Base-by-base conservation (phyloP, 495 filamentous ascomycete species). In the Cudoniella acicularis region DNA sequence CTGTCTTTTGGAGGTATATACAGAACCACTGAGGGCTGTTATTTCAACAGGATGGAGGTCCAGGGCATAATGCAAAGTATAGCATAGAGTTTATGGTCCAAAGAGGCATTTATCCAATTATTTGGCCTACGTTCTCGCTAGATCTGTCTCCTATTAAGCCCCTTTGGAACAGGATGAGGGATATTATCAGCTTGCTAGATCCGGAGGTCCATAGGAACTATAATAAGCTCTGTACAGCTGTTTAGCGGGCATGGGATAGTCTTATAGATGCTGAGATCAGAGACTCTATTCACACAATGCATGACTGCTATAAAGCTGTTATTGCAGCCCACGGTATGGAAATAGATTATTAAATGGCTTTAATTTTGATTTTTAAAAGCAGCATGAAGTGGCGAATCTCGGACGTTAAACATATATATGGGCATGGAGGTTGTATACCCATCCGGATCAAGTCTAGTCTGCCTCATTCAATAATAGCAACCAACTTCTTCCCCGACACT, bases 61-160 rank as follows among this genome's bases (percentile, higher is more conserved):
- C 18, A 27, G 42, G 54, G 3, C 54, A 56, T 47, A 9, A 22
- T 2, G 1, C 54, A 10, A 20, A 1, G 18, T 17, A 22, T 13
- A n/a, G n/a, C n/a, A 56, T 42, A 9, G 13, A 4, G 23, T 17
- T 4, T 2, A 42, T 21, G 10, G 50, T 64, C 22, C 0, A 26
- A 43, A 41, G 25, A 1, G 25, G 52, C 9, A 30, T 30, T 10
- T 57, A 64, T 22, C 10, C 13, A n/a, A 3, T 50, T 2, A 62
- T 70, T 16, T 69, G 54, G 67, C 67, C 64, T 21, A 27, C 67
- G 0, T 65, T 59, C 42, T 66, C 61, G 3, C 65, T 60, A 11
- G 56, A 68, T 56, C 24, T 71, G 2, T 68, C 64, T 40, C 69
- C 59, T 13, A 69, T 71, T 58, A 57, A 71, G 58, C 59, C 47